A percentile compares a stretch with the other conserved stretches of the same genome.
phyloP scores from a whole-genome alignment of 169 alveolate species.

The Plasmodium reichenowi region DNA sequence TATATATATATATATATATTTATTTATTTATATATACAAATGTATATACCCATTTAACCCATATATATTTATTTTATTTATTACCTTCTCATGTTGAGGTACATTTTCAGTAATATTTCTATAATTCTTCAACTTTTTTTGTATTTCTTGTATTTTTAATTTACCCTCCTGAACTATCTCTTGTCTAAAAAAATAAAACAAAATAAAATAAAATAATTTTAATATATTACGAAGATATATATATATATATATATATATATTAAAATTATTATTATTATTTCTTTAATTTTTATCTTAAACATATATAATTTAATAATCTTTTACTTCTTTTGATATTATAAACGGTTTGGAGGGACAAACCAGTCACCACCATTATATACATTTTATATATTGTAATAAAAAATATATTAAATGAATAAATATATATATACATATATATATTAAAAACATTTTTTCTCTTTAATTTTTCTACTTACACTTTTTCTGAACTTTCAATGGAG shows the following conservation, averaged over 20 bases:
- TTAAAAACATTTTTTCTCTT: not conserved
- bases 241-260: no score
- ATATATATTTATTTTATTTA: not conserved
- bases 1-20: not conserved
- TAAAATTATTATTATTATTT: not conserved
- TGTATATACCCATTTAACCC: not conserved
- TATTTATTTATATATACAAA: not conserved
- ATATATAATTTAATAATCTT: no score
- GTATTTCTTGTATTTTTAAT: slow-evolving; percentile 64
- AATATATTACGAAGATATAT: no score
- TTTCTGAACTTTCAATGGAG: slow-evolving; percentile 71
- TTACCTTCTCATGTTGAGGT: slow-evolving; percentile 55
- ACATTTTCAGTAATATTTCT: slow-evolving; percentile 23
- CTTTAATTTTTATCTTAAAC: not conserved
- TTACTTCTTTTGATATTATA: no score
- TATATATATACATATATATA: slow-evolving; percentile 6
- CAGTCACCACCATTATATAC: no score
- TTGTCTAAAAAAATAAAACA: slow-evolving; percentile 26
- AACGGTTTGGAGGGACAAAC: no score
- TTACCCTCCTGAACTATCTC: slow-evolving; percentile 66
- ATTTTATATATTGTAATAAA: no score
- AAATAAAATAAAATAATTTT: not conserved
- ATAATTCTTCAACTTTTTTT: slow-evolving; percentile 40
- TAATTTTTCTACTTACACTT: slow-evolving; percentile 41
- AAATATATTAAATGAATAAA: not conserved